A percentile compares a stretch with the other conserved stretches of the same genome.
These are phyloP conservation scores for Verticillium dahliae DNA, from an alignment of 2,329 filamentous ascomycete genomes.

Conservation along the genomic window DNA sequence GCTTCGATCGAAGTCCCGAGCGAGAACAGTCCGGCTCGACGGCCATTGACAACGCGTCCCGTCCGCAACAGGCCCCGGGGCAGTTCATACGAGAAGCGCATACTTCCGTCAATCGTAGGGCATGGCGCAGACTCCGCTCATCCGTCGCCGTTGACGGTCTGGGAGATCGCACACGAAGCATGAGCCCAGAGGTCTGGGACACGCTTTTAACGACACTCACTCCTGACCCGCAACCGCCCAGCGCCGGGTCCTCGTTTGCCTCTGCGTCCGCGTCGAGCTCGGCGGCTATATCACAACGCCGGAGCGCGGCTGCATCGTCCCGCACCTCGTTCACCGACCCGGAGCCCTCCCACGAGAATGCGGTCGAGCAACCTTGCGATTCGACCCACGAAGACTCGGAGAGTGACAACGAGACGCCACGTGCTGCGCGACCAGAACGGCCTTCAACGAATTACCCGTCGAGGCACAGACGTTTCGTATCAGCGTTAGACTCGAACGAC, in stretches of 20 bases:
- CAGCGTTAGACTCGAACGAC: conserved; percentile 7
- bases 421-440: conserved; percentile 3
- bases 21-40: neutral
- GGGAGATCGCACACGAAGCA: conserved; percentile 76
- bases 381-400: conserved; percentile 49
- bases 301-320: conserved; percentile 35
- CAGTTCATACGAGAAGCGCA: neutral
- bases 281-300: conserved; percentile 21
- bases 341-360: conserved; percentile 25
- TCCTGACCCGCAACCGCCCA: conserved; percentile 75
- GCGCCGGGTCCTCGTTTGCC: conserved; percentile 74
- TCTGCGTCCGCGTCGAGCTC: conserved; percentile 53
- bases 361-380: conserved; percentile 38
- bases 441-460: conserved; percentile 11
- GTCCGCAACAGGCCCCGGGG: neutral
- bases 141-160: conserved; percentile 56
- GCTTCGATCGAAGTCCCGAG: conserved; percentile 12
- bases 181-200: conserved; percentile 77
- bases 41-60: neutral
- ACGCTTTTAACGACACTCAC: conserved; percentile 74
- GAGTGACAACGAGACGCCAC: conserved; percentile 31
- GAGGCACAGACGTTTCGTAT: conserved; percentile 9
- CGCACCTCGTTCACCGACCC: conserved; percentile 38
- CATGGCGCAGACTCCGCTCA: neutral
- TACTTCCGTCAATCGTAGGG: neutral